Base-by-base conservation (phyloP, 345 rosid species). In the Brassica juncea region DNA sequence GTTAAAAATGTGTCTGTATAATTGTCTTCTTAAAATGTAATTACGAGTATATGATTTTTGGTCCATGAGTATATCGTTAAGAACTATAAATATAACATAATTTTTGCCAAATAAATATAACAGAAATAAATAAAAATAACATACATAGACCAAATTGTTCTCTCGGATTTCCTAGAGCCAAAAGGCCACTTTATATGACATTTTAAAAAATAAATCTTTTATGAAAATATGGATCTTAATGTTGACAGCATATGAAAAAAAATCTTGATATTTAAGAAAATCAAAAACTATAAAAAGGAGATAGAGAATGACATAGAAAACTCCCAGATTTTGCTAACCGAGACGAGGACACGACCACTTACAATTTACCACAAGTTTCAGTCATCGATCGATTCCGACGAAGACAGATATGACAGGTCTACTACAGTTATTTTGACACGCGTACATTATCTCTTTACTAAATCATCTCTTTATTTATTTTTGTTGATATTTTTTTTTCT, bases 381-480 rank as follows among this genome's bases (percentile, higher is more conserved):
- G 37, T 28, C 66, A 39, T 69, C 19, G 71, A 39, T 69, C 19
- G 71, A 74, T 25, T 37, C 78, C 71, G 75, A 73, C 78, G 60
- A 28, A 16, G 70, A 73, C n/a, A 4, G 58, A 66, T 61, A 66
- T 71, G 37, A 72, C 2, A 5, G 57, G 12, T 68, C 65, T 52
- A 62, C 74, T 70, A 63, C 59, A 3, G 47, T 1, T 0, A 7
- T 12, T 32, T 27, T 6, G 82, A 69, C 79, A 74, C 82, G 71
- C 68, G 16, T 12, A 23, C 27, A 27, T 39, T 54, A 57, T 37
- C 57, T 49, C 16, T n/a, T 49, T 31, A 49, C 6, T 52, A 14
- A 8, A 4, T 37, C 12, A 42, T 47, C 37, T 55, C 2, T 23
- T 54, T 21, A 31, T 59, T 59, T 9, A 9, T 25, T 11, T 71